Evolutionary conservation across 2,329 filamentous ascomycete genomes (phyloP).

Genomic region (Fusarium acutatum): DNA sequence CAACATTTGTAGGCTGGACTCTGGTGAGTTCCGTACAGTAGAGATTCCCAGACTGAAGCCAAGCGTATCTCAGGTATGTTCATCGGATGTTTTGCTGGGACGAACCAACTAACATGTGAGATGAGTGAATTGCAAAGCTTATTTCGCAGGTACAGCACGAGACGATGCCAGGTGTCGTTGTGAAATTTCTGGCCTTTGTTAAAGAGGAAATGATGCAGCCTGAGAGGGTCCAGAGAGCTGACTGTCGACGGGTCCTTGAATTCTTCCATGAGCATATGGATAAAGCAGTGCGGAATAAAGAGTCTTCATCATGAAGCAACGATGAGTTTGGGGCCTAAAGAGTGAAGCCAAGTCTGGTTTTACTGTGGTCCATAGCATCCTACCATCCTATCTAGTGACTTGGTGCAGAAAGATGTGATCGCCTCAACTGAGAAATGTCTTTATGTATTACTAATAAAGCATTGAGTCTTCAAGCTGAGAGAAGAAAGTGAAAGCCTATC

Average conservation of each 20-base stretch:
- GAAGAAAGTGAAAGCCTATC: conserved; percentile 7
- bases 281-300: fast-evolving
- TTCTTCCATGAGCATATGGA: background rate
- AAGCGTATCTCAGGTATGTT: background rate
- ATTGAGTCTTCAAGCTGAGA: conserved; percentile 12
- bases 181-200: background rate
- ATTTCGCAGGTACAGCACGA: background rate
- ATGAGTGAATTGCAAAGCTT: background rate
- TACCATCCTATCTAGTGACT: too few species aligned
- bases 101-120: background rate
- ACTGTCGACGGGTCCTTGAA: background rate
- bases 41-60: background rate
- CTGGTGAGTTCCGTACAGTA: background rate
- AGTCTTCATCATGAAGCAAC: fast-evolving
- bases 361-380: too few species aligned
- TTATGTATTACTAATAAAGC: background rate
- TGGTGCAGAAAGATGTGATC: background rate
- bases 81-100: fast-evolving
- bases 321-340: background rate
- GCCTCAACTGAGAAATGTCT: fast-evolving
- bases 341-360: too few species aligned
- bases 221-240: background rate
- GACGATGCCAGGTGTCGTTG: fast-evolving
- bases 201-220: background rate
- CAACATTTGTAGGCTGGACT: background rate